These are phyloP conservation scores for Lenwebbia sp. DNA, from an alignment of 345 rosid genomes.

Conservation along the genomic window DNA sequence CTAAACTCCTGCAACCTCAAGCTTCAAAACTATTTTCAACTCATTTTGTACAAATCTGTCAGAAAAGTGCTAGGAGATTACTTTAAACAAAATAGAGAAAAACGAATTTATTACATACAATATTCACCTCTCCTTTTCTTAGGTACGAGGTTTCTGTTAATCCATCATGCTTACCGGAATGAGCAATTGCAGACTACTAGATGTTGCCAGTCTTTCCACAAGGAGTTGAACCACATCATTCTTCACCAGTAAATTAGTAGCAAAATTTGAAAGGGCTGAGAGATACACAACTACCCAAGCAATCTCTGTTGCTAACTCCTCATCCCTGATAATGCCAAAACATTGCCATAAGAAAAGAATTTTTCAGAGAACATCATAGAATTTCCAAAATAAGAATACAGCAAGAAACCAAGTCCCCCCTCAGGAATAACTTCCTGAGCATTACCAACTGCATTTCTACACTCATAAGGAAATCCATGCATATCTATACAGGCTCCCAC, in stretches of 20 bases:
- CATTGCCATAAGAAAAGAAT: not conserved
- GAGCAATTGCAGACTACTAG: conserved; percentile 75
- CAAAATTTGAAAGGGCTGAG: conserved; percentile 85
- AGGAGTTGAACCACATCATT: conserved; percentile 60
- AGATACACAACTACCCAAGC: conserved; percentile 97
- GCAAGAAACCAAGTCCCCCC: not conserved
- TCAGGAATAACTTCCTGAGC: not conserved
- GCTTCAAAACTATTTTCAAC: not conserved
- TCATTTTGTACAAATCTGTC: not conserved
- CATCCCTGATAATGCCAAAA: conserved; percentile 46
- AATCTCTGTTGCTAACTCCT: conserved; percentile 84
- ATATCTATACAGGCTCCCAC: not conserved
- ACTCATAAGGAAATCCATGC: not conserved
- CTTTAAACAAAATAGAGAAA: not conserved
- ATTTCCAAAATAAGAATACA: not conserved
- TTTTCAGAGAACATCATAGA: not conserved
- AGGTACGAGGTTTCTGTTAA: not conserved
- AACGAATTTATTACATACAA: not conserved
- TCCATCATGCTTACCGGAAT: conserved; percentile 58
- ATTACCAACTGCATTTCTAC: not conserved
- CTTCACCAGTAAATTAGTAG: conserved; percentile 63
- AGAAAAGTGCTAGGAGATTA: not conserved
- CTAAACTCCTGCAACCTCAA: not conserved
- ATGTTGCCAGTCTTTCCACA: conserved; percentile 68
- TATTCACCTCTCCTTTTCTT: not conserved